Conservation (phyloP, 495 filamentous ascomycete genomes). For the Penicillium manginii region DNA sequence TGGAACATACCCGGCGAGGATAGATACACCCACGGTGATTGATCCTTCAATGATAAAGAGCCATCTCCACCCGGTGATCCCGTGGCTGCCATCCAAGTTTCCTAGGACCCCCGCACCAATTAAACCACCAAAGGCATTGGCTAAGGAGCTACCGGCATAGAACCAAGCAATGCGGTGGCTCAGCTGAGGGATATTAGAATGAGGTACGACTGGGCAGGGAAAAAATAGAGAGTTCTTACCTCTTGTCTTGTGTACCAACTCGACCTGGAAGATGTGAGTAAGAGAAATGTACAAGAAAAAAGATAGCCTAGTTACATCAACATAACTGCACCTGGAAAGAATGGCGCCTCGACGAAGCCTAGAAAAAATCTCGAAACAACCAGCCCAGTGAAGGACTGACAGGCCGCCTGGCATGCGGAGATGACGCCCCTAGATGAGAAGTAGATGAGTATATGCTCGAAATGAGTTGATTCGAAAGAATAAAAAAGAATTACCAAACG, state of each 20-base stretch:
- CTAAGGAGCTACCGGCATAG: slow-evolving; percentile 64
- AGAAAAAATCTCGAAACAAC: slow-evolving; percentile 70
- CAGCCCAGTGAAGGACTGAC: slow-evolving; percentile 59
- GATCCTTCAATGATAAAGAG: slow-evolving; percentile 79
- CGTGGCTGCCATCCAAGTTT: slow-evolving; percentile 42
- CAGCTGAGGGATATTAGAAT: slow-evolving; percentile 16
- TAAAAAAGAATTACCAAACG: slow-evolving; percentile 42
- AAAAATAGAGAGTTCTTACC: slow-evolving; percentile 23
- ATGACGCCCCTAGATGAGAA: slow-evolving; percentile 55
- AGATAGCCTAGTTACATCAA: slow-evolving; percentile 29
- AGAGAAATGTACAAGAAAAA: not conserved
- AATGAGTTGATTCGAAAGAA: not conserved
- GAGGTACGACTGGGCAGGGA: not conserved
- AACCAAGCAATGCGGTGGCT: slow-evolving; percentile 58
- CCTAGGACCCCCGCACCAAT: slow-evolving; percentile 58
- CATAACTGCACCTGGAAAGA: slow-evolving; percentile 50
- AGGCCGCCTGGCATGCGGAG: slow-evolving; percentile 62
- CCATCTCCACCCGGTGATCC: slow-evolving; percentile 70
- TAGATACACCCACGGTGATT: slow-evolving; percentile 35
- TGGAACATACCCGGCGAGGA: slow-evolving; percentile 26
- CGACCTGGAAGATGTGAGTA: slow-evolving; percentile 28
- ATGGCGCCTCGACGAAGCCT: slow-evolving; percentile 61
- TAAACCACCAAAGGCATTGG: slow-evolving; percentile 66
- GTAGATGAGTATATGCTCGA: slow-evolving; percentile 28
- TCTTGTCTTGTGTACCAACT: slow-evolving; percentile 58